These are phyloP conservation scores for Talaromyces sp. DNA, from an alignment of 2,329 filamentous ascomycete species.

Conservation along the genomic window DNA sequence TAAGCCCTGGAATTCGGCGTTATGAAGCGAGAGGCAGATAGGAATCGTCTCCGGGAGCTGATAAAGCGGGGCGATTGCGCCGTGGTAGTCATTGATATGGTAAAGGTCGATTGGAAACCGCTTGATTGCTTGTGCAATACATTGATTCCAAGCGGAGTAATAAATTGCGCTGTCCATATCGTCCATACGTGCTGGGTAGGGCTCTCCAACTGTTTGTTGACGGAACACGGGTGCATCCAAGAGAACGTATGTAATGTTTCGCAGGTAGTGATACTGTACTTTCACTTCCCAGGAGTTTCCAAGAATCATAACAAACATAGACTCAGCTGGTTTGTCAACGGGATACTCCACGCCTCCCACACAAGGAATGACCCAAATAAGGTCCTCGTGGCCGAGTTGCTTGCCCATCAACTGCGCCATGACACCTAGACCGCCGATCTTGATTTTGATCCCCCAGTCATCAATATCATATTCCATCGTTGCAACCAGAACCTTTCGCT, in stretches of 20 bases:
- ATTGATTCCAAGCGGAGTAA: constrained; percentile 72
- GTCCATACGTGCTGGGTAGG: constrained; percentile 70
- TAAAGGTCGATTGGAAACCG: constrained; percentile 67
- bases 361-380: constrained; percentile 67
- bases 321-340: constrained; percentile 59
- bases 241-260: constrained; percentile 70
- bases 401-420: constrained; percentile 73
- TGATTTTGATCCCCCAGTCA: constrained; percentile 71
- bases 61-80: constrained; percentile 65
- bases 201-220: constrained; percentile 63
- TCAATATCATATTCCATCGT: constrained; percentile 75
- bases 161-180: constrained; percentile 69
- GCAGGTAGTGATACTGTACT: constrained; percentile 64
- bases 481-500: constrained; percentile 65
- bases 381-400: constrained; percentile 64
- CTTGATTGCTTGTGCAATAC: constrained; percentile 65
- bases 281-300: constrained; percentile 63
- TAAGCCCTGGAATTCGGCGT: constrained; percentile 69
- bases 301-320: constrained; percentile 65
- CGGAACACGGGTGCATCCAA: constrained; percentile 69
- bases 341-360: constrained; percentile 68
- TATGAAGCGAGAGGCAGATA: constrained; percentile 66
- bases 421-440: constrained; percentile 70
- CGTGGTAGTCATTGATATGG: constrained; percentile 69
- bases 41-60: constrained; percentile 65